Evolutionary conservation across 139 green algal genomes (phyloP).

Genomic region (Picochlorum sp.): DNA sequence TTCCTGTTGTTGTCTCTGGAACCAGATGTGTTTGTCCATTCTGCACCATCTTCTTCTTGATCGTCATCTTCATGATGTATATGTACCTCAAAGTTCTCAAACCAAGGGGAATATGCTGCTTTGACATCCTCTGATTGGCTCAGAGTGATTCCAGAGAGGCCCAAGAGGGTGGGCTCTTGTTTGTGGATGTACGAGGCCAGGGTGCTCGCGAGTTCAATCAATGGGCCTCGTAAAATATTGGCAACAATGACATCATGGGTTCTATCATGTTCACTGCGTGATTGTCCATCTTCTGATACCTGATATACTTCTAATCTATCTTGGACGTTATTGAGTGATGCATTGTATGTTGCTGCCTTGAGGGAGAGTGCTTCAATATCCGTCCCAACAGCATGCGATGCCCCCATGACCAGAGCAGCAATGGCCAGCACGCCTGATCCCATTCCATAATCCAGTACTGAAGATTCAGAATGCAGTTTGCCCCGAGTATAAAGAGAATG

Average conservation of each 20-base stretch:
- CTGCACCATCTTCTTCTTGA: no score
- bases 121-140: slow-evolving; percentile 31
- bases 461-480: not conserved
- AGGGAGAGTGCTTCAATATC: slow-evolving; percentile 69
- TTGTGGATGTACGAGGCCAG: slow-evolving; percentile 29
- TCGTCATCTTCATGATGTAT: not conserved
- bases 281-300: slow-evolving; percentile 12
- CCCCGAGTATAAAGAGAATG: not conserved
- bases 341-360: slow-evolving; percentile 48
- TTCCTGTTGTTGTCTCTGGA: no score
- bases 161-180: slow-evolving; percentile 34
- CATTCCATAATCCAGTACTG: slow-evolving; percentile 72
- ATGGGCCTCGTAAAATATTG: slow-evolving; percentile 77
- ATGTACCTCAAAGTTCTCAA: slow-evolving; percentile 19
- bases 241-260: slow-evolving; percentile 23
- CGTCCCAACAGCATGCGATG: slow-evolving; percentile 46
- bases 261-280: not conserved
- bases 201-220: slow-evolving; percentile 47
- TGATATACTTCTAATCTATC: slow-evolving; percentile 12
- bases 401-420: slow-evolving; percentile 57
- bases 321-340: slow-evolving; percentile 50
- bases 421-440: slow-evolving; percentile 75
- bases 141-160: slow-evolving; percentile 56
- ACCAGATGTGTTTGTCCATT: no score
- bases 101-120: slow-evolving; percentile 18